phyloP scores from a whole-genome alignment of 1,284 basidiomycete species.

The Anthracocystis panici-leucophaei region DNA sequence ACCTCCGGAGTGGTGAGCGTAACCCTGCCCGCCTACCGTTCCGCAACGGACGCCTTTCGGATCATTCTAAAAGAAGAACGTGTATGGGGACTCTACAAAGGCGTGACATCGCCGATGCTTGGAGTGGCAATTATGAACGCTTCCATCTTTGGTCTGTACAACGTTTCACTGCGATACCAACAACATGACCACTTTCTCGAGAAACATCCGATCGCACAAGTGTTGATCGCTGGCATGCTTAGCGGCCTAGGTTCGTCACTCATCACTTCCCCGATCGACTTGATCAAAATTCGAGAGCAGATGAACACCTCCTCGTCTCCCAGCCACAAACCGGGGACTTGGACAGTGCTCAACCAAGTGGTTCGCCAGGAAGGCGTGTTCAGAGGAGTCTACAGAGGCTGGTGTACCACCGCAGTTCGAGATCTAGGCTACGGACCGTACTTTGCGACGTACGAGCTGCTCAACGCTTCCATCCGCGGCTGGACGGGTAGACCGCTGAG shows the following conservation, averaged over 20 bases:
- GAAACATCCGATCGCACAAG: conserved; percentile 25
- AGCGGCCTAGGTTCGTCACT: conserved; percentile 53
- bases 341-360: conserved; percentile 37
- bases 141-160: conserved; percentile 63
- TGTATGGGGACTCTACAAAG: conserved; percentile 62
- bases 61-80: conserved; percentile 59
- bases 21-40: conserved; percentile 40
- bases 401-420: conserved; percentile 53
- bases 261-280: conserved; percentile 63
- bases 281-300: conserved; percentile 66
- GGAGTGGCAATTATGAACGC: conserved; percentile 68
- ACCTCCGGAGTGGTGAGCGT: conserved; percentile 1
- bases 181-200: conserved; percentile 7
- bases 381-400: conserved; percentile 54
- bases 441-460: conserved; percentile 58
- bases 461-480: conserved; percentile 38
- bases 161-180: conserved; percentile 45
- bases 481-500: conserved; percentile 17
- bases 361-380: conserved; percentile 31
- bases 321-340: conserved; percentile 12
- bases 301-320: conserved; percentile 20
- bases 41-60: conserved; percentile 57
- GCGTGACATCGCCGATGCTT: conserved; percentile 59
- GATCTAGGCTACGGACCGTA: conserved; percentile 63
- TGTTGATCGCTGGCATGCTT: conserved; percentile 57